Evolutionary conservation across 805 yeast species (phyloP), one percentile per base, ranked within the genome.

Genomic region (Wickerhamiella siamensis): DNA sequence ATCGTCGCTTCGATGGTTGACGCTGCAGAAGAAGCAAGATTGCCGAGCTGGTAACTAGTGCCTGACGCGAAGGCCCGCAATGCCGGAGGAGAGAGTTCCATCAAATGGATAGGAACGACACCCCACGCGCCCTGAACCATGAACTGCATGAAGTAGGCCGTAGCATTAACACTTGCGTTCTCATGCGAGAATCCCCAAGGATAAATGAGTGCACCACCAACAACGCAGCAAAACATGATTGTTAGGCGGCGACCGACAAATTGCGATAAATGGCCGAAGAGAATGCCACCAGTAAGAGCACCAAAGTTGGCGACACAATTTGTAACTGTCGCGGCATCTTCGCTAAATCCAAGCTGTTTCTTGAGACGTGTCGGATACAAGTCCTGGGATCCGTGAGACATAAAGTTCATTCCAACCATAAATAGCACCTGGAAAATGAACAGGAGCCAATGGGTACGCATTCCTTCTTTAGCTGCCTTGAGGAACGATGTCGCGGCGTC

Each of bases 111-210:
- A 15, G 86, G 83, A 10, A 74, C 66, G 38, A 79, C 72, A 47
- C 86, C 84, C 80, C 83, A 79, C 4, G 77, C 76, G 27, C 84
- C 86, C 64, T 75, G 78, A 4, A 78, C 79, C 42, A 72, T 71
- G 52, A 72, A 70, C 55, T 77, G 81, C 53, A 77, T 54, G 62
- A 76, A 76, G 59, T 78, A 78, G 4, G 62, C 75, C 1, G 77
- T 76, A 24, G 77, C 79, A 46, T 70, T 72, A 47, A 72, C 66
- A 20, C 75, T 69, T 15, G 67, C 66, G 33, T 54, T 58, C 21
- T 54, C 53, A 16, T 63, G 55, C 49, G 57, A 57, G 52, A 71
- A 74, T 3, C 75, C 75, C 65, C 75, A 70, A 21, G 82, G 81
- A 54, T 78, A 78, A 38, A 76, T 63, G 45, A 78, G 58, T 1